Percentiles rank a stretch among this genome's conserved stretches.
These are phyloP conservation scores for Protomyces pachydermus DNA, from an alignment of 1,139 yeast species.

Conservation along the genomic window DNA sequence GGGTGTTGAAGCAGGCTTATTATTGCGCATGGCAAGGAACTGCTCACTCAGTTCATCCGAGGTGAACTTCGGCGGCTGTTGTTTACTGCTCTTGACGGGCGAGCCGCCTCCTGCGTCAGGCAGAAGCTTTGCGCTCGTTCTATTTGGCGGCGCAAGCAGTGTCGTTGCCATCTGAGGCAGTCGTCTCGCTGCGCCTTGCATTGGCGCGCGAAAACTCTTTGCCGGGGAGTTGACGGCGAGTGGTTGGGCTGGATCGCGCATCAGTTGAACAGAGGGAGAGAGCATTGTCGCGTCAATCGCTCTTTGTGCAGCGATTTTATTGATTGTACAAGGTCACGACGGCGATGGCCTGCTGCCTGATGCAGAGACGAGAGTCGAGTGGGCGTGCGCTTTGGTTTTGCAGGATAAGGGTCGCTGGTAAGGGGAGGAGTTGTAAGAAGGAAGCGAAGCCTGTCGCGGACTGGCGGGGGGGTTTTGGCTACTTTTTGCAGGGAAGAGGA, in stretches of 20 bases:
- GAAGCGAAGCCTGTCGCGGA: no score
- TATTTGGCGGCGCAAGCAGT: conserved; percentile 4
- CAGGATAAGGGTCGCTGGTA: no score
- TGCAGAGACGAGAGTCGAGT: no score
- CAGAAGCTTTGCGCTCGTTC: conserved; percentile 4
- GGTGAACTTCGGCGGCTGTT: conserved; percentile 15
- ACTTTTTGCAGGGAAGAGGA: no score
- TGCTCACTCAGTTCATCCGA: conserved; percentile 12
- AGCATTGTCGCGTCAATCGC: conserved; percentile 4
- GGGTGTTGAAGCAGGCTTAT: conserved; percentile 14
- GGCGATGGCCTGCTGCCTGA: no score
- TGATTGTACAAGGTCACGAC: no score
- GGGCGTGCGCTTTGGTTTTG: no score
- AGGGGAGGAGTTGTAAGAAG: no score
- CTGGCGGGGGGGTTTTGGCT: no score
- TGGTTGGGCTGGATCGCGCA: conserved; percentile 14
- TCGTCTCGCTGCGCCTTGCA: background rate
- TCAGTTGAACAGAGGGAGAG: conserved; percentile 17
- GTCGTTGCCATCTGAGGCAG: background rate
- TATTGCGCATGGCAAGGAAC: background rate
- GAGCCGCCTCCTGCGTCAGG: conserved; percentile 25
- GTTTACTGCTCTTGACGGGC: conserved; percentile 11
- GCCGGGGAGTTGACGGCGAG: conserved; percentile 5
- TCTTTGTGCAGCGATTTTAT: no score
- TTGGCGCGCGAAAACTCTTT: background rate